Percentiles rank a stretch among this genome's conserved stretches.
Evolutionary conservation across 441 rosid genomes (phyloP).

Genomic region (Adansonia grandidieri): DNA sequence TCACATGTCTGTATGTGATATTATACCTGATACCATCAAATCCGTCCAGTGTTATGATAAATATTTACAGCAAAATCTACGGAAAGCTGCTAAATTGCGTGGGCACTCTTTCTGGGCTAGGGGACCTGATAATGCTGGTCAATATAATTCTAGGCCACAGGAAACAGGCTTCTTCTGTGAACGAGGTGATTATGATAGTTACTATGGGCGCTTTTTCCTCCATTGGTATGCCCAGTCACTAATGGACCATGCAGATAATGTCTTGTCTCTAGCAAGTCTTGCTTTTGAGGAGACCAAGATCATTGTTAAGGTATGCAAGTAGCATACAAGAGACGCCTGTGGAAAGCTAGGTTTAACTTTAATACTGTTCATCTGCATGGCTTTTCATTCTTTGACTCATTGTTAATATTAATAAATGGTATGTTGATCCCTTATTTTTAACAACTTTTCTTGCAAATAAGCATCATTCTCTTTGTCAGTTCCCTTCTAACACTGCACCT

Average conservation of each 20-base stretch:
- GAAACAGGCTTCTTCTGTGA: slow-evolving; percentile 74
- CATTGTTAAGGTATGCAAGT: slow-evolving; percentile 57
- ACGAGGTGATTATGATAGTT: slow-evolving; percentile 79
- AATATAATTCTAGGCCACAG: slow-evolving; percentile 69
- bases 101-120: slow-evolving; percentile 72
- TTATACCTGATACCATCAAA: slow-evolving; percentile 23
- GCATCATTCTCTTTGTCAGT: not conserved
- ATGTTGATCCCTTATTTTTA: not conserved
- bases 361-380: slow-evolving; percentile 19
- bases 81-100: slow-evolving; percentile 61
- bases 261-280: slow-evolving; percentile 67
- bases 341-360: slow-evolving; percentile 11
- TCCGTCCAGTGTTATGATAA: slow-evolving; percentile 69
- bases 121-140: slow-evolving; percentile 77
- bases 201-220: slow-evolving; percentile 78
- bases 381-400: not conserved
- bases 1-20: not conserved
- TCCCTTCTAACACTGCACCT: slow-evolving; percentile 6
- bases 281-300: slow-evolving; percentile 71
- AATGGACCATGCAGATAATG: slow-evolving; percentile 61
- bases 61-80: slow-evolving; percentile 61
- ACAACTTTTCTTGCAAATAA: slow-evolving; percentile 6
- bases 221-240: slow-evolving; percentile 70
- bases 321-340: not conserved
- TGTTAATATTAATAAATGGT: not conserved